Evolutionary conservation across 129 eudicot genomes (phyloP), one percentile per base, ranked within the genome.

Genomic region (Pseudognaphalium luteoalbum): DNA sequence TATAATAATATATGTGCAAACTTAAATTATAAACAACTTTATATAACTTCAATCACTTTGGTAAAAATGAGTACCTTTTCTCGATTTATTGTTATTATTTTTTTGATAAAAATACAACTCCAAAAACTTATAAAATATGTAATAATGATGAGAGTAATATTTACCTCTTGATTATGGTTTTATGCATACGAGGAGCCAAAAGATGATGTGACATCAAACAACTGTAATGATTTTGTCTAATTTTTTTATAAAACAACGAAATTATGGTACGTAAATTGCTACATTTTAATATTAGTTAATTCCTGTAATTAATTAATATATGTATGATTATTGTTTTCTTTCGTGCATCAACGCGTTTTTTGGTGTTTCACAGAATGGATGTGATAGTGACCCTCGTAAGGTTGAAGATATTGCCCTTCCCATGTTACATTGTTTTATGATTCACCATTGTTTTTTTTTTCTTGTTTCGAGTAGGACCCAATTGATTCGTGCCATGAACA

Each of bases 281-380:
- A 25, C 28, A 0, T 71, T 33, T 71, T 21, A 71, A 76, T 32
- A 62, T 63, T 61, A 0, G 17, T 76, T 50, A 39, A 34, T 4
- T 52, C 12, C 16, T 51, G 16, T 47, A 71, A 62, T 44, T 57
- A 61, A 22, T 42, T 59, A 30, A n/a, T 58, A 70, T 29, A 8
- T 12, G 2, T 33, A 72, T 79, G 20, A 57, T 65, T 80, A 54
- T 39, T 65, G 69, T 72, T 73, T 65, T 73, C 54, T 80, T 79
- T 80, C 79, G 79, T 80, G 83, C 83, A 73, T 73, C 74, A 73
- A 80, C 83, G 83, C 83, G 83, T 74, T 73, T 80, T 75, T 56
- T 22, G 72, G 61, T 80, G 83, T 80, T 37, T 66, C 52, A 80
- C 83, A 80, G 79, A 41, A 80, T 56, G 74, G 79, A 57, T 80